These are phyloP conservation scores for Ramichloridium luteum DNA, from an alignment of 2,329 filamentous ascomycete genomes.

Conservation along the genomic window DNA sequence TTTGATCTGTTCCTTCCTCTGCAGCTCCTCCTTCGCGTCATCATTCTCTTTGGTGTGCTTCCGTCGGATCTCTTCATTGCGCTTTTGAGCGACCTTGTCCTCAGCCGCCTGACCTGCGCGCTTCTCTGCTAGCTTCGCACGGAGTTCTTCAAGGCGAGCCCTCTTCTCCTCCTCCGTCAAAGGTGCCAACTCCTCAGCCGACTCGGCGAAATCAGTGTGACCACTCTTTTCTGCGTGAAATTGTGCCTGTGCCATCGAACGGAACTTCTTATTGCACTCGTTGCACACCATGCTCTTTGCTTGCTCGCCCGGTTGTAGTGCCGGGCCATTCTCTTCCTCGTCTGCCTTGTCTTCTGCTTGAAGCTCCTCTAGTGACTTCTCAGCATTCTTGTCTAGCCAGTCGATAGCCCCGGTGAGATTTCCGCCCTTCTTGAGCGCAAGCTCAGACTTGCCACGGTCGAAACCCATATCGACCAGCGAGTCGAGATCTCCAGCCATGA, in stretches of 20 bases:
- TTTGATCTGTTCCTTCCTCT: conserved; percentile 82
- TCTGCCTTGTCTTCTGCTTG: conserved; percentile 34
- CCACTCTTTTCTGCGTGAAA: conserved; percentile 87
- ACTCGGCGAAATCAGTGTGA: conserved; percentile 85
- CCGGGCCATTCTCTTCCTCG: conserved; percentile 38
- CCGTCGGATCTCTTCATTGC: conserved; percentile 71
- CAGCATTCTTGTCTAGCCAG: conserved; percentile 88
- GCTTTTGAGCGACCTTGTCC: conserved; percentile 71
- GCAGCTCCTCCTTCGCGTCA: conserved; percentile 78
- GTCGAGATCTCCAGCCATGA: conserved; percentile 44
- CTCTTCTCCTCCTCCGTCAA: conserved; percentile 87
- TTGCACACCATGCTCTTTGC: conserved; percentile 83
- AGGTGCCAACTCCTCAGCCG: conserved; percentile 80
- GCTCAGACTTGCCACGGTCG: conserved; percentile 64
- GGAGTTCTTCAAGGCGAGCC: conserved; percentile 62
- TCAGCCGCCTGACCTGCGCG: conserved; percentile 52
- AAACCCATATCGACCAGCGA: conserved; percentile 62
- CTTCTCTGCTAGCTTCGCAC: conserved; percentile 60
- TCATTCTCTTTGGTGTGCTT: conserved; percentile 85
- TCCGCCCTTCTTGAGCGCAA: conserved; percentile 75
- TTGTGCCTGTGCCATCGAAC: conserved; percentile 66
- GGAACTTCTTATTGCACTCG: conserved; percentile 86
- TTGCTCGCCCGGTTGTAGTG: conserved; percentile 56
- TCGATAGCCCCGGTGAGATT: conserved; percentile 73
- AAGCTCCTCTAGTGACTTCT: conserved; percentile 75